These are phyloP conservation scores for Apiotrichum gamsii DNA, from an alignment of 1,284 basidiomycete genomes.

Conservation along the genomic window DNA sequence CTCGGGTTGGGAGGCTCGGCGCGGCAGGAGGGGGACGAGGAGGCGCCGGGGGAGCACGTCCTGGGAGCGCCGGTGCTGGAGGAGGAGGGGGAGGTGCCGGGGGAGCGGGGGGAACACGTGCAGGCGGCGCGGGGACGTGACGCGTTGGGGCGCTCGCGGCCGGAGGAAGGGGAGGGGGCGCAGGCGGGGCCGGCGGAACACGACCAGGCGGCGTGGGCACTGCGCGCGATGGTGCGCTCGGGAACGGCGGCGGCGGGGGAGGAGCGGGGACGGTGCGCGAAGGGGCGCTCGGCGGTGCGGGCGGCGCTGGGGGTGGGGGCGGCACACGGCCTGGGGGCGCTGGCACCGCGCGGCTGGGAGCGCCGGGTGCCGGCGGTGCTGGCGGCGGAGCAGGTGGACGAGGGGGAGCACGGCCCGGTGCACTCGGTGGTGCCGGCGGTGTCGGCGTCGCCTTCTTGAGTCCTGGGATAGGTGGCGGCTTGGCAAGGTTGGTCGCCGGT, in stretches of 20 bases:
- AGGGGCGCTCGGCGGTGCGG: conserved; percentile 14
- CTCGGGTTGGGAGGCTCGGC: too few relatives aligned
- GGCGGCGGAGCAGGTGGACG: conserved; percentile 10
- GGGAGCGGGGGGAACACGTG: conserved; percentile 2
- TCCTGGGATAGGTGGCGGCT: conserved; percentile 36
- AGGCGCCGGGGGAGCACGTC: conserved; percentile 61
- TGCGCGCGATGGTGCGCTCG: neutral
- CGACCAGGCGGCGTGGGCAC: conserved; percentile 52
- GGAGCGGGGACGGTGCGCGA: conserved; percentile 2
- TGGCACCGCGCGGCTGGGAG: neutral
- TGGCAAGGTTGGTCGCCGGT: conserved; percentile 19
- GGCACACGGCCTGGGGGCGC: conserved; percentile 3
- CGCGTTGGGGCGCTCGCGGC: conserved; percentile 7
- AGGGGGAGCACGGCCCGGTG: conserved; percentile 16
- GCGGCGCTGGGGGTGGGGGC: conserved; percentile 18
- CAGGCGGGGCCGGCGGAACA: conserved; percentile 61
- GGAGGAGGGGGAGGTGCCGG: conserved; percentile 21
- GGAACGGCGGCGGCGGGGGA: neutral
- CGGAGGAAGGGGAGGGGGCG: conserved; percentile 13
- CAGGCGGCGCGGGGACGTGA: conserved; percentile 32
- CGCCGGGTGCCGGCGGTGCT: neutral
- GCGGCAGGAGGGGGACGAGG: conserved; percentile 52
- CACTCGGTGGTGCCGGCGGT: conserved; percentile 17
- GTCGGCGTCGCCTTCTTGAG: conserved; percentile 60
- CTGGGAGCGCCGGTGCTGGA: conserved; percentile 38